A percentile compares a stretch with the other conserved stretches of the same genome.
Evolutionary conservation across 257 asterid species (phyloP).

Genomic region (Capsicum baccatum): DNA sequence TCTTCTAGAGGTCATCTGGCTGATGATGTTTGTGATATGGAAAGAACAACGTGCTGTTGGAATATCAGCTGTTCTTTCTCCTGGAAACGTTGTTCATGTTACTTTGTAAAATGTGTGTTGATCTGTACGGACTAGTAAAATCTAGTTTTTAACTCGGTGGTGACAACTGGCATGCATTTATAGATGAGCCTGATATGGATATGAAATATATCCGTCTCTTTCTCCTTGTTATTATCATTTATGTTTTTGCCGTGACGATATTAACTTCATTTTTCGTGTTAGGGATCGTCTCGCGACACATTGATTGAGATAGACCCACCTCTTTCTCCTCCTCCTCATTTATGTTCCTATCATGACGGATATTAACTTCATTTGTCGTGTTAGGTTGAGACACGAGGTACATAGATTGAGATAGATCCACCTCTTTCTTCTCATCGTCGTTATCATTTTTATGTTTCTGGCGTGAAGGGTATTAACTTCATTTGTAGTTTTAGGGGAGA

Average conservation of each 20-base stretch:
- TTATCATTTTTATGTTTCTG: constrained; percentile 7
- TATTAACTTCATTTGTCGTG: background rate
- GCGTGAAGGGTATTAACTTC: background rate
- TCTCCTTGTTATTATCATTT: background rate
- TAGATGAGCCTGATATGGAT: background rate
- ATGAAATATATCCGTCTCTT: background rate
- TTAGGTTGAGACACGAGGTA: background rate
- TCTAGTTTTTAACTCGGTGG: background rate
- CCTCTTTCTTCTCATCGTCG: constrained; percentile 7
- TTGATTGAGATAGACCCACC: background rate
- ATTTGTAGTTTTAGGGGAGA: background rate
- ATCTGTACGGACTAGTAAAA: background rate
- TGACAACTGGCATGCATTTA: background rate
- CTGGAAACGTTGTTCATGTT: background rate
- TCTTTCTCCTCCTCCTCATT: background rate
- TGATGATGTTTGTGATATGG: background rate
- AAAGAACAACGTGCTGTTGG: background rate
- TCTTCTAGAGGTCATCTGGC: background rate
- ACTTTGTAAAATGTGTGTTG: background rate
- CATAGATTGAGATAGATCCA: background rate
- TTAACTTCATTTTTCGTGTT: background rate
- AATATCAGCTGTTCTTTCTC: background rate
- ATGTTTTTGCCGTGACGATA: constrained; percentile 3
- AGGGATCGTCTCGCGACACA: background rate
- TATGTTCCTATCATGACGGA: background rate